A percentile compares a stretch with the other conserved stretches of the same genome.
phyloP scores from a whole-genome alignment of 192 early-diverging fungal genomes.

The Coemansia sp. region DNA sequence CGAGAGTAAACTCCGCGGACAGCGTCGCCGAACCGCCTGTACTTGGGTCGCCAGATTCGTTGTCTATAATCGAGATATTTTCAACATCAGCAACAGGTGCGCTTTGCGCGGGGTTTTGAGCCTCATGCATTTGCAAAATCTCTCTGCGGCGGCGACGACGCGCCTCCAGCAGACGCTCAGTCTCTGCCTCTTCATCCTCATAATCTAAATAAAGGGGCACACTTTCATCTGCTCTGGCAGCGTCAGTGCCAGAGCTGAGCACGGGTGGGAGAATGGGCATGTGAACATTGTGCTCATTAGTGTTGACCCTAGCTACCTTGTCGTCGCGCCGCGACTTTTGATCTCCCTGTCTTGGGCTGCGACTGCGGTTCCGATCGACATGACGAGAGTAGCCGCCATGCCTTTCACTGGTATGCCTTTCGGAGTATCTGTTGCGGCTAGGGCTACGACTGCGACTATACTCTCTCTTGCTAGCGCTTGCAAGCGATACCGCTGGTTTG shows the following conservation, averaged over 20 bases:
- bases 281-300: not conserved
- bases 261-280: not conserved
- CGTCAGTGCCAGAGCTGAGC: not conserved
- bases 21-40: not conserved
- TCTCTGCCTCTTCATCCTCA: constrained; percentile 69
- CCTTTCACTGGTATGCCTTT: not conserved
- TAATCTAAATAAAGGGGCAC: not conserved
- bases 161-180: constrained; percentile 84
- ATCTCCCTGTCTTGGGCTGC: not conserved
- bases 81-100: constrained; percentile 26
- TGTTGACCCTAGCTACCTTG: constrained; percentile 7
- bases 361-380: not conserved
- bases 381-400: not conserved
- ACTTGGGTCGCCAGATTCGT: not conserved
- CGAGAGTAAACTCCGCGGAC: constrained; percentile 26
- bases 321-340: constrained; percentile 1
- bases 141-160: constrained; percentile 75
- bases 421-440: constrained; percentile 6
- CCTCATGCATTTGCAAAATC: constrained; percentile 75
- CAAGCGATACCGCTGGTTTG: not conserved
- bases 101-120: constrained; percentile 43
- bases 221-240: constrained; percentile 1
- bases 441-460: constrained; percentile 20
- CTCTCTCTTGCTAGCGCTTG: not conserved
- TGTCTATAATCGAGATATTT: not conserved